Base-by-base conservation (phyloP, 2,329 filamentous ascomycete species). In the Aschersonia sp. region DNA sequence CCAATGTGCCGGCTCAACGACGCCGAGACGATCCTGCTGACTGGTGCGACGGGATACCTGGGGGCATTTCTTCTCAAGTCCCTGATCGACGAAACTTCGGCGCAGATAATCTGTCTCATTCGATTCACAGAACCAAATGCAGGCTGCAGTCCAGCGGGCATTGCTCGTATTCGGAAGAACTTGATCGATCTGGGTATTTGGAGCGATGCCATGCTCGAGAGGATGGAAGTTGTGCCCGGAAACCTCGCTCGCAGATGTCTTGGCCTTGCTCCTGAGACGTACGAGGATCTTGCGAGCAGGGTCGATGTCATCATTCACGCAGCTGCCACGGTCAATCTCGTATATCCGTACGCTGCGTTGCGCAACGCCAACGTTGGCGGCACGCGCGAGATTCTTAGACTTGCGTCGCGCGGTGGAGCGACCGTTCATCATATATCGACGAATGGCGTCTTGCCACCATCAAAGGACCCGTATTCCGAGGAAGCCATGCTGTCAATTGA, bases 401-500 rank as follows among this genome's bases (percentile, higher is more conserved):
- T 90, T 30, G 84, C 84, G 0, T 73, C 76, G 49, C 71, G 74
- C 39, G 74, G 72, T 30, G 80, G 80, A 10, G 83, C 83, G 1
- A 87, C 84, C 0, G 72, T 89, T 1, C 83, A 89, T 55, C 84
- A 89, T 51, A 70, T 89, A 1, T 89, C 84, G 0, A 89, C 84
- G 1, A 89, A 89, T 53, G 85, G 85, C 45, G 84, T 90, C 2
- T 64, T 90, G 37, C 84, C 84, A 1, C 76, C 81, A 6, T 84
- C 81, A 0, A 71, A 73, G 5, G 71, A 79, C 40, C 82, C 84
- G 9, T 89, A 84, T 84, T 63, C 76, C 1, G 85, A 89, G 60
- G 76, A 81, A 51, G 68, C 77, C 8, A 79, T 82, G 66, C 68
- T 89, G 12, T 70, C 73, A 32, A 72, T 85, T 5, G 75, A 83